Conservation (phyloP, 2,329 filamentous ascomycete genomes). For the Trichoderma endophyticum region DNA sequence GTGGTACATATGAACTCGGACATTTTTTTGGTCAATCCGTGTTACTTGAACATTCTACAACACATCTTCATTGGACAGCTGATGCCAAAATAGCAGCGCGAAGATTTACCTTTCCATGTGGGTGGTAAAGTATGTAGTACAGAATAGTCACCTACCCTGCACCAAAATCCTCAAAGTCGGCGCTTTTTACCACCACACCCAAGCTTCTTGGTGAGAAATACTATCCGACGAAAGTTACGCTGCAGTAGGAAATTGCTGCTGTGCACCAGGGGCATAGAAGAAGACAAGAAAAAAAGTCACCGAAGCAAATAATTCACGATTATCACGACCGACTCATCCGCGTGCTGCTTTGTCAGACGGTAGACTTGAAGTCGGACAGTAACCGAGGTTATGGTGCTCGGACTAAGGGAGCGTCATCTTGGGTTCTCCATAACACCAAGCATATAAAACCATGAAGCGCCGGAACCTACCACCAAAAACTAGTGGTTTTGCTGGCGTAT, state of each 20-base stretch:
- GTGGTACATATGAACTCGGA: neutral
- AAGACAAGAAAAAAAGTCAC: neutral
- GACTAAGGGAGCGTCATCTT: neutral
- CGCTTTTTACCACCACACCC: neutral
- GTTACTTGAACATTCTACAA: neutral
- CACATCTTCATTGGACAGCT: neutral
- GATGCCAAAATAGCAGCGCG: neutral
- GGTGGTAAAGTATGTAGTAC: neutral
- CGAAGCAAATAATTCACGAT: neutral
- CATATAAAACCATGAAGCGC: neutral
- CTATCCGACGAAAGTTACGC: neutral
- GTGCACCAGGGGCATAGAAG: neutral
- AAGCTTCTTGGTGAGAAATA: neutral
- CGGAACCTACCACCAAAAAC: neutral
- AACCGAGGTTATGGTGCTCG: constrained; percentile 1
- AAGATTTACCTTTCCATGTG: neutral
- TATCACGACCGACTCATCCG: neutral
- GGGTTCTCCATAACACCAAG: neutral
- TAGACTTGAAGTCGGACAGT: neutral
- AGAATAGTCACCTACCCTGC: neutral
- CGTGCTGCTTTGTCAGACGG: neutral
- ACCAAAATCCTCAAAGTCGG: neutral
- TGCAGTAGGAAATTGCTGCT: neutral
- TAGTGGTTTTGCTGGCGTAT: neutral
- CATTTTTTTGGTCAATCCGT: neutral